phyloP scores from a whole-genome alignment of 139 green algal species.

The Picochlorum sp. region DNA sequence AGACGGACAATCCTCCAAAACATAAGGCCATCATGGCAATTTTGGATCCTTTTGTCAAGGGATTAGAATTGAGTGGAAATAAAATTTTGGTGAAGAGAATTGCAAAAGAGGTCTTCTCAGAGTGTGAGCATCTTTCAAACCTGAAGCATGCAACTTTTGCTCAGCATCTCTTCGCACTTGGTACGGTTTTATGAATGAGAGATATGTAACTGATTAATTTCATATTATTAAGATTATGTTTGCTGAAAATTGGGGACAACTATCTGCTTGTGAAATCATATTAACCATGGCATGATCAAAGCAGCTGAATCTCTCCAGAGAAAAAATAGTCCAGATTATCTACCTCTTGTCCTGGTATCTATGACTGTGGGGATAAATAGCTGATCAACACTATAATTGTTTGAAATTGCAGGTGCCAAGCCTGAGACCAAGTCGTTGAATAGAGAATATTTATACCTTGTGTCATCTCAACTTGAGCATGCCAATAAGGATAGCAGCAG shows the following conservation, averaged over 20 bases:
- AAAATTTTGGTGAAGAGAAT: not conserved
- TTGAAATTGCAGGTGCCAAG: conserved; percentile 18
- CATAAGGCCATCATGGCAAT: conserved; percentile 8
- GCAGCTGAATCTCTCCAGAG: conserved; percentile 26
- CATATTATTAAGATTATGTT: too few species aligned
- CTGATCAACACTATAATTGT: conserved; percentile 8
- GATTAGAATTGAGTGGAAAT: not conserved
- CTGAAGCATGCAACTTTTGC: conserved; percentile 35
- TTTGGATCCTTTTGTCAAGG: conserved; percentile 2
- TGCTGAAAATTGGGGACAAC: conserved; percentile 27
- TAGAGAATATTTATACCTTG: conserved; percentile 47
- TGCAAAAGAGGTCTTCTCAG: not conserved
- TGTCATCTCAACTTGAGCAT: conserved; percentile 37
- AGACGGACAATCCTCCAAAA: not conserved
- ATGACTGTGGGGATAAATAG: conserved; percentile 11
- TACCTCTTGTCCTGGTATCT: not conserved
- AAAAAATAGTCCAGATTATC: conserved; percentile 9
- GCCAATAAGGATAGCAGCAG: conserved; percentile 2
- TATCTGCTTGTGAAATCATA: conserved; percentile 10
- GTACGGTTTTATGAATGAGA: too few species aligned
- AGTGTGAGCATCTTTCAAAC: not conserved
- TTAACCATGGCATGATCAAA: too few species aligned
- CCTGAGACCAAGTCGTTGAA: conserved; percentile 34
- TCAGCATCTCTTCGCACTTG: conserved; percentile 45
- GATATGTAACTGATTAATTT: too few species aligned